phyloP scores from a whole-genome alignment of 2,329 filamentous ascomycete species.

The Anthostomella pinea region DNA sequence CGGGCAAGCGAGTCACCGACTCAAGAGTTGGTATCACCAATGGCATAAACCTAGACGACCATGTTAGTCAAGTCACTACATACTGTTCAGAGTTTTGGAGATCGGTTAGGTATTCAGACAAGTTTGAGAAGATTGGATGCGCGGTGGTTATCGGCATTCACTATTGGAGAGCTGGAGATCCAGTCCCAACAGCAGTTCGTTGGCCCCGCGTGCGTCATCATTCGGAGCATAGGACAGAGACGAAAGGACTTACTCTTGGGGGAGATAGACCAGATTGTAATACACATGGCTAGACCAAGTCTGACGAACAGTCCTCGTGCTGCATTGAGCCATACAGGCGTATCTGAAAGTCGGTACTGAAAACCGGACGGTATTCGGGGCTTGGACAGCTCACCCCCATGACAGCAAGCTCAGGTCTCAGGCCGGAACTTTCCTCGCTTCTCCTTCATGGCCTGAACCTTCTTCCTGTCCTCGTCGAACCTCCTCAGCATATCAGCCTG shows the following conservation, averaged over 20 bases:
- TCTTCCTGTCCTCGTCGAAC: conserved; percentile 75
- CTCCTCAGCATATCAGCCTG: conserved; percentile 65
- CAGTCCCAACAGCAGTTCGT: conserved; percentile 36
- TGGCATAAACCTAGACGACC: too few relatives aligned
- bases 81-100: too few relatives aligned
- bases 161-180: conserved; percentile 12
- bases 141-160: conserved; percentile 62
- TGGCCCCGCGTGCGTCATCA: conserved; percentile 57
- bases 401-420: conserved; percentile 37
- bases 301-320: not conserved
- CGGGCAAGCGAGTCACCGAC: not conserved
- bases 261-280: not conserved
- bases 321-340: not conserved
- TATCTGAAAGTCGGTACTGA: too few relatives aligned
- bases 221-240: conserved; percentile 18
- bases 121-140: conserved; percentile 62
- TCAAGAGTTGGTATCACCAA: not conserved
- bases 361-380: not conserved
- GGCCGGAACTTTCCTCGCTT: conserved; percentile 61
- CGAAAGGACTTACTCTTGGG: conserved; percentile 11
- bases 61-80: too few relatives aligned
- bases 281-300: not conserved
- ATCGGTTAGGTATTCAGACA: conserved; percentile 46
- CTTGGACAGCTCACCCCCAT: not conserved
- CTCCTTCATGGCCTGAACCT: conserved; percentile 67